Base-by-base conservation (phyloP, 768 basidiomycete genomes). In the Hygrophorus pudorinus region DNA sequence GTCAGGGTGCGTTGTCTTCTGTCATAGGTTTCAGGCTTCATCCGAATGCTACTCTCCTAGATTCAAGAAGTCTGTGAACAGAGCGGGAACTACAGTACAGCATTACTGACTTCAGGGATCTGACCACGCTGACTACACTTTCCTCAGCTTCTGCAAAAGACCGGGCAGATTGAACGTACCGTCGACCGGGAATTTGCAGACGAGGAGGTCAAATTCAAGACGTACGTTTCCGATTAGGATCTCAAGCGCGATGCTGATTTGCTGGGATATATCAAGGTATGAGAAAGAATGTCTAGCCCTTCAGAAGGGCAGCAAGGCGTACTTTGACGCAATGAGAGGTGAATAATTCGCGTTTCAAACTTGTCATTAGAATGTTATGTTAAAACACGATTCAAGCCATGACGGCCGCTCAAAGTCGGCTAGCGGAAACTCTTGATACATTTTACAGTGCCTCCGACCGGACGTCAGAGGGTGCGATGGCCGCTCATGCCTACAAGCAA, bases 151-250 rank as follows among this genome's bases (percentile, higher is more conserved):
- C 75, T 94, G 61, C 93, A 97, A 72, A 97, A 97, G 78, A 94
- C 93, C 1, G 94, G 94, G 45, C 93, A 97, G 65, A 90, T 98
- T 48, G 94, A 98, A 60, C 75, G 92, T 21, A 98, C 94, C 0
- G 78, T 96, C 18, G 94, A 98, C 64, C 70, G 87, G 40, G 92
- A 98, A 57, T 98, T 96, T 56, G 72, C 82, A 11, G 84, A 92
- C 46, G 93, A 96, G 62, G 90, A 96, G 60, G 77, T 81, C 38
- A 87, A 92, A 59, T 97, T 80, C 70, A 78, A 80, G 67, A 76
- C 76, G 93, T 96, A 61, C 61, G 89, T 67, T 10, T 20, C 16
- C 14, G 31, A 30, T n/a, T 42, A 29, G 12, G 6, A 34, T 5
- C n/a, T 43, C 21, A 30, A 17, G 12, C 18, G 30, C 51, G 27